These are phyloP conservation scores for Elsinoe necatrix DNA, from an alignment of 2,329 filamentous ascomycete genomes.

Conservation along the genomic window DNA sequence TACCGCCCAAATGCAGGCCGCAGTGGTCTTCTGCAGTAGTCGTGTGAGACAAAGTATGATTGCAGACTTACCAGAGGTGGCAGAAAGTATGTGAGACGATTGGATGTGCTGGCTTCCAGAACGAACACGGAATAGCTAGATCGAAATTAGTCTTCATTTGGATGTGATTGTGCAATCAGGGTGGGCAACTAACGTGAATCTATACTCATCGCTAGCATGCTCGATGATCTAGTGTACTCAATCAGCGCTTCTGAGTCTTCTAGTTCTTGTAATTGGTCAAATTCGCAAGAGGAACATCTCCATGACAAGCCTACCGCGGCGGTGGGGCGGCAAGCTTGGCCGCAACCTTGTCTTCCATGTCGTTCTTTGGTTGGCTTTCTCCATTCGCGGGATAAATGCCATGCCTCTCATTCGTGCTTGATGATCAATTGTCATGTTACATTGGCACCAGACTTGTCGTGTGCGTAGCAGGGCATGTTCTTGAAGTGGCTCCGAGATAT, in stretches of 20 bases:
- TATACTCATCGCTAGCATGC: slow-evolving; percentile 63
- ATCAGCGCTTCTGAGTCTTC: slow-evolving; percentile 22
- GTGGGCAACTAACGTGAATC: slow-evolving; percentile 63
- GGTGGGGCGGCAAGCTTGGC: slow-evolving; percentile 9
- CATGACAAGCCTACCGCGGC: slow-evolving; percentile 12
- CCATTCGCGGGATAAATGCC: slow-evolving; percentile 13
- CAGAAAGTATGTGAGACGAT: slow-evolving; percentile 41
- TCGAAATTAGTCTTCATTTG: slow-evolving; percentile 10
- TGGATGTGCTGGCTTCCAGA: slow-evolving; percentile 43
- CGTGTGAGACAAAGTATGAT: background rate
- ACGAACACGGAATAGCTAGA: slow-evolving; percentile 47
- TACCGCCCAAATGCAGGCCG: slow-evolving; percentile 8
- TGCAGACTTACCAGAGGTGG: slow-evolving; percentile 37
- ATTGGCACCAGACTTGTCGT: background rate
- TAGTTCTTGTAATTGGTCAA: background rate
- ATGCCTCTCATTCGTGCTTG: slow-evolving; percentile 7
- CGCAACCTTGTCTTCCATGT: background rate
- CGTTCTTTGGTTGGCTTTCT: background rate
- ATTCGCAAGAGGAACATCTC: background rate
- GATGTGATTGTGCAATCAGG: slow-evolving; percentile 40
- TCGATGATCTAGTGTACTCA: slow-evolving; percentile 44
- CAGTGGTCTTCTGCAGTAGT: background rate
- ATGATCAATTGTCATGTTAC: slow-evolving; percentile 23
- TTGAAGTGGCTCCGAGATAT: slow-evolving; percentile 20
- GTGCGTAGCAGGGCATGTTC: background rate